Conservation (phyloP, 169 alveolate species). For the Plasmodium vinckei region DNA sequence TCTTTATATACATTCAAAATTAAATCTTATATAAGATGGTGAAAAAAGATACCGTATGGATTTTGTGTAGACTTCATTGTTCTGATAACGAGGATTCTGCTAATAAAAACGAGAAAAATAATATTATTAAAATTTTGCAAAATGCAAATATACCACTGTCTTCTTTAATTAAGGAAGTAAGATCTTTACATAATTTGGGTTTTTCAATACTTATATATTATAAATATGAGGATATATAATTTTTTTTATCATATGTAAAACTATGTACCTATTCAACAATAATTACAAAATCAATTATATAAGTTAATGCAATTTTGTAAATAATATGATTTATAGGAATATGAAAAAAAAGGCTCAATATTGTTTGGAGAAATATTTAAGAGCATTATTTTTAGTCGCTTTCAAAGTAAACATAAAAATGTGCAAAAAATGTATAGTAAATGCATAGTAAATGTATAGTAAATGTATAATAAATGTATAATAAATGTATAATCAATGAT, state of each 20-base stretch:
- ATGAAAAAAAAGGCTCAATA: constrained; percentile 23
- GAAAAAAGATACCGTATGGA: constrained; percentile 50
- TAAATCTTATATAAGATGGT: constrained; percentile 20
- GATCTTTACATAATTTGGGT: background rate
- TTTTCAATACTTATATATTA: background rate
- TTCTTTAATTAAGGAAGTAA: constrained; percentile 42
- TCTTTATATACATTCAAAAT: no score
- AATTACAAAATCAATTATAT: background rate
- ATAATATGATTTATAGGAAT: constrained; percentile 25
- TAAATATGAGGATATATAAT: background rate
- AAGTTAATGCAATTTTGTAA: background rate
- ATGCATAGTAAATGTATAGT: no score
- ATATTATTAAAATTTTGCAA: constrained; percentile 31
- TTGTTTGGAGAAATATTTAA: constrained; percentile 51
- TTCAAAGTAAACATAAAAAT: constrained; percentile 35
- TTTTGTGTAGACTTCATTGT: constrained; percentile 29
- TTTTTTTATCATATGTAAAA: no score
- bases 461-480: no score
- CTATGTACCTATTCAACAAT: no score
- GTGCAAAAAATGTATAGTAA: background rate
- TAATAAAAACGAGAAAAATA: constrained; percentile 14
- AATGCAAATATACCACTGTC: constrained; percentile 19
- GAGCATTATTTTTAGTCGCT: constrained; percentile 36
- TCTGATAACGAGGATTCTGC: background rate
- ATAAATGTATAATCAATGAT: background rate